These are phyloP conservation scores for Fonsecaea monophora DNA, from an alignment of 2,329 filamentous ascomycete genomes.

Conservation along the genomic window DNA sequence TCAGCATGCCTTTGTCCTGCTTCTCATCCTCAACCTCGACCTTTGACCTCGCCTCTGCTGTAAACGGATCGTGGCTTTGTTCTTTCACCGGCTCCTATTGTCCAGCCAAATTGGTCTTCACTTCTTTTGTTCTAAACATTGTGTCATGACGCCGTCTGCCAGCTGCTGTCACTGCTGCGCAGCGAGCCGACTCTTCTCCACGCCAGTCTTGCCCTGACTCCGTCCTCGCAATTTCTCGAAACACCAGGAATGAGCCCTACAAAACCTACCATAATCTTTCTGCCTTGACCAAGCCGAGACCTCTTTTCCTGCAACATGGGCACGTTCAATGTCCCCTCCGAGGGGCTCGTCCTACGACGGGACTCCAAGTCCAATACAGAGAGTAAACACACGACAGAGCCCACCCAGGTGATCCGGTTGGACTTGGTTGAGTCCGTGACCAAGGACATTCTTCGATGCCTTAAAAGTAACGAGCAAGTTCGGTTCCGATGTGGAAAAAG, in stretches of 20 bases:
- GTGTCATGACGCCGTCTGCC: slow-evolving; percentile 33
- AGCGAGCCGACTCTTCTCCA: slow-evolving; percentile 28
- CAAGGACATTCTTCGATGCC: slow-evolving; percentile 54
- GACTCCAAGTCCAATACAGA: slow-evolving; percentile 11
- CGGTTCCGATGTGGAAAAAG: slow-evolving; percentile 57
- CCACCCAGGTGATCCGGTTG: slow-evolving; percentile 55
- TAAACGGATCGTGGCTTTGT: slow-evolving; percentile 17
- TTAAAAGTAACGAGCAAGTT: slow-evolving; percentile 52
- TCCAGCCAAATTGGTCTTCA: slow-evolving; percentile 23
- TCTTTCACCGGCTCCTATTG: slow-evolving; percentile 19
- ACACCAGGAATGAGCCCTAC: slow-evolving; percentile 19
- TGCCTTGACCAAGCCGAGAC: slow-evolving; percentile 6
- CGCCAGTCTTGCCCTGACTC: slow-evolving; percentile 25
- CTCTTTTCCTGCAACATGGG: slow-evolving; percentile 32
- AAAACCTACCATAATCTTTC: slow-evolving; percentile 13
- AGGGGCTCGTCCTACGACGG: slow-evolving; percentile 30
- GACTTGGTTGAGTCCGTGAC: slow-evolving; percentile 54
- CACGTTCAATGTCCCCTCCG: slow-evolving; percentile 31
- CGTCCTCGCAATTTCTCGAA: slow-evolving; percentile 2
- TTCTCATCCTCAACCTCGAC: slow-evolving; percentile 29
- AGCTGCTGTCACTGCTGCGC: slow-evolving; percentile 35
- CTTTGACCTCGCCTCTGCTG: slow-evolving; percentile 24
- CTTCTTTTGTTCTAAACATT: slow-evolving; percentile 20
- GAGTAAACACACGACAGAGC: slow-evolving; percentile 39
- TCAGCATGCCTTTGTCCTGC: slow-evolving; percentile 31